Base-by-base conservation (phyloP, 169 alveolate species). In the Cyclospora cayetanensis region DNA sequence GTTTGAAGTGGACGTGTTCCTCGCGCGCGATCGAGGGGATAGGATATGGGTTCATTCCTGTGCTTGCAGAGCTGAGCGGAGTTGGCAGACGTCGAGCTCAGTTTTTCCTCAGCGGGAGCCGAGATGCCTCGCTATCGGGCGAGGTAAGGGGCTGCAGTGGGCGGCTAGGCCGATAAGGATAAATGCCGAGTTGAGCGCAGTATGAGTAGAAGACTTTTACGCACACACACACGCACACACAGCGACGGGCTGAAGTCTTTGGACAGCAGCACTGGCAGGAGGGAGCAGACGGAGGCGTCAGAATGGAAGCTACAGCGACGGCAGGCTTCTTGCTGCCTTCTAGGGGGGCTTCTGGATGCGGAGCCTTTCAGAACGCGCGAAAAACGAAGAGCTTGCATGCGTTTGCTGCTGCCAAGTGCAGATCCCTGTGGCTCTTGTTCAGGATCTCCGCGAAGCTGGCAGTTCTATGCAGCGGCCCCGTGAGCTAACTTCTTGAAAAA, bases 321-420 rank as follows among this genome's bases (percentile, higher is more conserved):
- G 80, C 80, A 9, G 80, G 31, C 53, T 18, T 35, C 34, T 29
- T 68, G 80, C 80, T 68, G 80, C 80, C n/a, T n/a, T n/a, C n/a
- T n/a, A n/a, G n/a, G n/a, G n/a, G n/a, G n/a, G n/a, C n/a, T n/a
- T n/a, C n/a, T n/a, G n/a, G n/a, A n/a, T n/a, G n/a, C n/a, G n/a
- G n/a, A n/a, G n/a, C n/a, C n/a, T n/a, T n/a, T n/a, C n/a, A n/a
- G n/a, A n/a, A n/a, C n/a, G n/a, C n/a, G n/a, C n/a, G n/a, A n/a
- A n/a, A n/a, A n/a, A n/a, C n/a, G n/a, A n/a, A n/a, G n/a, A n/a
- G n/a, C n/a, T n/a, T n/a, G n/a, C n/a, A n/a, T 34, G 80, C 27
- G 31, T 22, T 20, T 68, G 80, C 52, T 68, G 80, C 80, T 68
- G 80, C 80, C 37, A 50, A 39, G 65, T 11, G n/a, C 72, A 60